Base-by-base conservation (phyloP, 108 stramenopile species). In the Nitzschia sp. region DNA sequence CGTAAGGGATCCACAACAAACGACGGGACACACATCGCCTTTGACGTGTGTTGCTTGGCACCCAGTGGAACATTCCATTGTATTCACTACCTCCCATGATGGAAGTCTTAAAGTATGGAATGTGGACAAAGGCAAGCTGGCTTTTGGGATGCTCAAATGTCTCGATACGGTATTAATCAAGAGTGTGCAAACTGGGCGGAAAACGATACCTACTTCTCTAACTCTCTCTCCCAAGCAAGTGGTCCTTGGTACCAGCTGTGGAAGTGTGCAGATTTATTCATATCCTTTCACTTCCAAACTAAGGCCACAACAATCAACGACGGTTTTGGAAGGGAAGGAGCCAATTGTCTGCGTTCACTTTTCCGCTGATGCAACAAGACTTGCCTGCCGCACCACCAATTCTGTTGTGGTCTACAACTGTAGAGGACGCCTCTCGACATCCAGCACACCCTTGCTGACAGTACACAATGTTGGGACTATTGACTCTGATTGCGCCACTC, bases 1-100 rank as follows among this genome's bases (percentile, higher is more conserved):
- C 60, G 87, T 95, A 10, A 83, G 82, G 12, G 93, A 96, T 76
- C 68, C 85, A n/a, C 56, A 87, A 19, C 80, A 83, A 50, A 96
- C 93, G 40, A 77, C 74, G 41, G 96, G 96, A 15, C 96, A 96
- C 57, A 88, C 86, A 20, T 86, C 87, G 19, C 62, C 76, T 8
- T 89, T 96, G 17, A 91, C 92, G 5, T 87, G 85, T 2, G 91
- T 93, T 3, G 76, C 63, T 24, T 96, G 94, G 88, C 91, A 96
- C 73, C 93, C 96, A 21, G 61, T 91, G 43, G 88, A 92, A 10
- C 64, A 83, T 57, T 80, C 90, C 51, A 73, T 80, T 26, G 88
- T 89, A 41, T 72, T 86, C 65, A 91, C 92, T 7, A 79, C 85
- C 19, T 79, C 91, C 17, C 51, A 84, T 39, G 96, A 96, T 81